phyloP scores from a whole-genome alignment of 1,139 yeast species.

The Meyerozyma guilliermondii region DNA sequence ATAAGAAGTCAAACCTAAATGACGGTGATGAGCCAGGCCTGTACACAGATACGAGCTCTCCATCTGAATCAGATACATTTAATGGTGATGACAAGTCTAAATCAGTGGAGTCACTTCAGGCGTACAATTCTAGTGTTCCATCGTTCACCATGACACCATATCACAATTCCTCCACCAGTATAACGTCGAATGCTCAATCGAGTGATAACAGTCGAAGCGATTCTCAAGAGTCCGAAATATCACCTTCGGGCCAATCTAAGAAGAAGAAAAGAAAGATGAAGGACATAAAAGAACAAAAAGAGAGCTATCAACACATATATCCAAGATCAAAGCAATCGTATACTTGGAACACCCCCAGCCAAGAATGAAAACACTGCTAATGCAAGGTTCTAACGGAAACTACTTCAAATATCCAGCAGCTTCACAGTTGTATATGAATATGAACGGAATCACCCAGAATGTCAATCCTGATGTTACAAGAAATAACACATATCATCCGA shows the following conservation, averaged over 20 bases:
- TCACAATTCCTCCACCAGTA: conserved; percentile 4
- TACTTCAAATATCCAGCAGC: conserved; percentile 20
- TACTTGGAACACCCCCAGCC: conserved; percentile 13
- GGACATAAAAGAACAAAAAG: conserved; percentile 3
- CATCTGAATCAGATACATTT: background rate
- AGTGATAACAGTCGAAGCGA: conserved; percentile 7
- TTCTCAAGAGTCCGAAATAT: conserved; percentile 6
- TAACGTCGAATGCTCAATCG: conserved; percentile 5
- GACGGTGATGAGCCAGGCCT: background rate
- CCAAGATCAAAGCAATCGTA: conserved; percentile 15
- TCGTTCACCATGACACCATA: background rate
- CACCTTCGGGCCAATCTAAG: conserved; percentile 8
- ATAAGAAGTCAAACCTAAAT: background rate
- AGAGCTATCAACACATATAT: conserved; percentile 10
- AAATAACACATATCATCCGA: background rate
- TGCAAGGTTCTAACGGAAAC: background rate
- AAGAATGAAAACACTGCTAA: conserved; percentile 6
- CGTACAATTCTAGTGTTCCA: background rate
- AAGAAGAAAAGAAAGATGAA: conserved; percentile 8
- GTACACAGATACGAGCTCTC: background rate
- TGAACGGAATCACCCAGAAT: background rate
- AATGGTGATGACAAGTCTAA: background rate
- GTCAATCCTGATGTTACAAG: background rate
- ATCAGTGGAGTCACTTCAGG: background rate
- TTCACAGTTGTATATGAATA: conserved; percentile 16